Evolutionary conservation across 345 rosid genomes (phyloP).

Genomic region (Sisymbrium irio): DNA sequence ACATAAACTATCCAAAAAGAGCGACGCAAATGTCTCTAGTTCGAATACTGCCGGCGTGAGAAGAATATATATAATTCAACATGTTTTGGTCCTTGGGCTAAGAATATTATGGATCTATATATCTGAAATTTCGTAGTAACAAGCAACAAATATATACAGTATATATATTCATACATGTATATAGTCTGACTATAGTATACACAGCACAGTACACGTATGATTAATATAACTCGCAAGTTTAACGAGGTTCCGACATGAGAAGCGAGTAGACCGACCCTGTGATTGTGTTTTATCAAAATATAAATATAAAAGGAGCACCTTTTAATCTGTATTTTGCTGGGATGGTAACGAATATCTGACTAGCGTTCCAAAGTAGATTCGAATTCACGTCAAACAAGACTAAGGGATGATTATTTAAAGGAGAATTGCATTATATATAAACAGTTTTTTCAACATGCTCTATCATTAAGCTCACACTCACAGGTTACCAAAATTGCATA

Average conservation of each 20-base stretch:
- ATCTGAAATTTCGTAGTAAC: too few species aligned
- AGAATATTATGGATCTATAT: neutral
- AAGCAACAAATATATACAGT: too few species aligned
- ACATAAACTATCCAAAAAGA: too few species aligned
- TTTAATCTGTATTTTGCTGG: neutral
- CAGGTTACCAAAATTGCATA: neutral
- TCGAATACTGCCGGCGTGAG: too few species aligned
- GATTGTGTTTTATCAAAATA: neutral
- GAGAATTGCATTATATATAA: neutral
- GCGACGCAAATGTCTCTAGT: too few species aligned
- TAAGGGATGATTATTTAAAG: conserved; percentile 4
- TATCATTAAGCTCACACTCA: neutral
- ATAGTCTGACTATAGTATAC: neutral
- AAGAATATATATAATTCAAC: neutral
- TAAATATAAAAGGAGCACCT: neutral
- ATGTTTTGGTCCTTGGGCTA: neutral
- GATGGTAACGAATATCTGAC: neutral
- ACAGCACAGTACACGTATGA: neutral
- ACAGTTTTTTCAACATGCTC: neutral
- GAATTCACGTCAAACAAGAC: neutral
- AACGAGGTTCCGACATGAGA: neutral
- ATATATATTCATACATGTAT: too few species aligned
- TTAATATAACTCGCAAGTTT: neutral
- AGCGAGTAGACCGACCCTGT: neutral
- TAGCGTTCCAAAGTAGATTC: neutral